Percentiles rank a stretch among this genome's conserved stretches.
Evolutionary conservation across 805 yeast species (phyloP).

Genomic region (Candida ovalis): DNA sequence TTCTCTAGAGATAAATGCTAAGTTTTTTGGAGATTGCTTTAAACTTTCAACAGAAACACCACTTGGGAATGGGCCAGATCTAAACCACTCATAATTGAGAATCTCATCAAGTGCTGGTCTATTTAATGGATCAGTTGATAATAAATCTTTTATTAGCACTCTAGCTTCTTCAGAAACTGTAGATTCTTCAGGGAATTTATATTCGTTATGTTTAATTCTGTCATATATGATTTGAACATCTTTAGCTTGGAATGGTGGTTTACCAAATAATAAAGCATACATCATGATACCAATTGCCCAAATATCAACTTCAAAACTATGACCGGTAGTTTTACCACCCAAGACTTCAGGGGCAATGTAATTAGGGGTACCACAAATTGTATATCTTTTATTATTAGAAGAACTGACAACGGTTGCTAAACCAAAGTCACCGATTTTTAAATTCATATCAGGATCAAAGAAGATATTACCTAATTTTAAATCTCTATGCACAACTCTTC

Average conservation of each 20-base stretch:
- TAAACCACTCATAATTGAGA: conserved; percentile 81
- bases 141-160: conserved; percentile 64
- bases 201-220: conserved; percentile 81
- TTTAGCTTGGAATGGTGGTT: conserved; percentile 97
- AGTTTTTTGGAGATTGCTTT: conserved; percentile 55
- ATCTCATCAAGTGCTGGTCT: conserved; percentile 82
- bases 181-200: conserved; percentile 62
- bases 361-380: conserved; percentile 98
- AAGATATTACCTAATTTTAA: conserved; percentile 93
- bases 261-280: conserved; percentile 87
- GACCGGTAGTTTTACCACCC: conserved; percentile 84
- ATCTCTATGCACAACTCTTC: conserved; percentile 94
- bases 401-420: conserved; percentile 86
- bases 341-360: conserved; percentile 98
- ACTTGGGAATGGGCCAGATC: conserved; percentile 73
- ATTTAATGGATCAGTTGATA: conserved; percentile 70
- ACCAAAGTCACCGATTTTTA: conserved; percentile 97
- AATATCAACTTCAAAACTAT: conserved; percentile 89
- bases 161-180: conserved; percentile 68
- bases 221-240: conserved; percentile 91
- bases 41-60: conserved; percentile 60
- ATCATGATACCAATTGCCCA: conserved; percentile 99
- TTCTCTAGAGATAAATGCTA: conserved; percentile 48
- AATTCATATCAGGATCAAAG: conserved; percentile 88
- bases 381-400: conserved; percentile 71